Evolutionary conservation across 768 basidiomycete genomes (phyloP).

Genomic region (Leccinum pellstonianum): DNA sequence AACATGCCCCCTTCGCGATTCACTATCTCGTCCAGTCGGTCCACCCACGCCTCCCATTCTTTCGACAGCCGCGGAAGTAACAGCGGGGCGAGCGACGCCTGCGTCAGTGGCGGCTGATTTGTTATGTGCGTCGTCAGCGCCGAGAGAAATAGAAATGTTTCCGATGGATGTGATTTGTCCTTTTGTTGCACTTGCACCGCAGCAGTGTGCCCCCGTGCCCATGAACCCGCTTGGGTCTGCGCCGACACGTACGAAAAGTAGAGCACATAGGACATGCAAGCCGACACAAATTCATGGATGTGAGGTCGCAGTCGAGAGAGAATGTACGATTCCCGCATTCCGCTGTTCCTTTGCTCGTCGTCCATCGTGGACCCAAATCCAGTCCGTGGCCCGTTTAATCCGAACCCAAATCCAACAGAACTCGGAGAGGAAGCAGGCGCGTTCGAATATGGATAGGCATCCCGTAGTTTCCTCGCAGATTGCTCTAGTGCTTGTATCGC

Average conservation of each 20-base stretch:
- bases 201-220: conserved; percentile 42
- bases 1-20: conserved; percentile 81
- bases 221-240: conserved; percentile 21
- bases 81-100: conserved; percentile 53
- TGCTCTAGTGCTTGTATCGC: conserved; percentile 66
- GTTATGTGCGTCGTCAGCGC: conserved; percentile 66
- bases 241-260: conserved; percentile 69
- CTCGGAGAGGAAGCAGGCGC: conserved; percentile 34
- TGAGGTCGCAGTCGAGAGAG: conserved; percentile 71
- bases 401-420: conserved; percentile 34
- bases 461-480: conserved; percentile 71
- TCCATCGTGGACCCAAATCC: conserved; percentile 35
- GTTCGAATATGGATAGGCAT: conserved; percentile 82
- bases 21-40: conserved; percentile 63
- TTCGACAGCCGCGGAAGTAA: conserved; percentile 62
- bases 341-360: conserved; percentile 26
- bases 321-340: conserved; percentile 83
- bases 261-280: conserved; percentile 78
- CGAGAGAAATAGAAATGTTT: conserved; percentile 71
- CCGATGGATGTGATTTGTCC: conserved; percentile 68
- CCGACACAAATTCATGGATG: conserved; percentile 73
- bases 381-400: conserved; percentile 20
- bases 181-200: conserved; percentile 52
- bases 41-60: conserved; percentile 81
- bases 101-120: conserved; percentile 65